phyloP scores from a whole-genome alignment of 345 rosid genomes.

The Microcos paniculata region DNA sequence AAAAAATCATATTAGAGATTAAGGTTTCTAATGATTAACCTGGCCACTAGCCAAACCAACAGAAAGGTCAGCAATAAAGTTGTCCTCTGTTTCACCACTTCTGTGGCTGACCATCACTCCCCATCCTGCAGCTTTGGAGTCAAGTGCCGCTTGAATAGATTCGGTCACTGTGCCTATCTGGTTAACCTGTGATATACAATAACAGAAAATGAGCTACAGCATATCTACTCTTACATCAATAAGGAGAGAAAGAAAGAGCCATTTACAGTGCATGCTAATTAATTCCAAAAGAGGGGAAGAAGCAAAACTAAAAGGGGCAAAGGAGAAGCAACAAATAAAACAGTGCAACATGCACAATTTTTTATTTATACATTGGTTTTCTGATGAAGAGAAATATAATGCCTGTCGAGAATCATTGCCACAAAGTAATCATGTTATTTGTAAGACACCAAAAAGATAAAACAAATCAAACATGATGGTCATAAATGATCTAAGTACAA shows the following conservation, averaged over 20 bases:
- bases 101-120: conserved; percentile 99
- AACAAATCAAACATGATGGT: neutral
- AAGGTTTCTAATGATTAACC: conserved; percentile 40
- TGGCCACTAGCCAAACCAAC: conserved; percentile 98
- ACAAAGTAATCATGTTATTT: neutral
- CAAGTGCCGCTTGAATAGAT: conserved; percentile 91
- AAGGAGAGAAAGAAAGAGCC: neutral
- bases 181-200: conserved; percentile 62
- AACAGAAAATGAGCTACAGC: neutral
- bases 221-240: neutral
- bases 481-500: neutral
- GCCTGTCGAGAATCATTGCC: neutral
- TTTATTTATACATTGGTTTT: neutral
- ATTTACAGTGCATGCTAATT: neutral
- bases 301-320: neutral
- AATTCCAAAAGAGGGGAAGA: neutral
- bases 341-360: neutral
- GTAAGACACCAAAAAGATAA: no score
- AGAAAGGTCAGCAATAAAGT: conserved; percentile 93
- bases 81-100: conserved; percentile 98
- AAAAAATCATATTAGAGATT: conserved; percentile 6
- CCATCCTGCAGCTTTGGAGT: conserved; percentile 99
- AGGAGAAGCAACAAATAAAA: neutral
- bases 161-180: conserved; percentile 97
- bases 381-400: neutral